A percentile compares a stretch with the other conserved stretches of the same genome.
These are phyloP conservation scores for Neonothopanus nambi DNA, from an alignment of 1,284 basidiomycete species.

Conservation along the genomic window DNA sequence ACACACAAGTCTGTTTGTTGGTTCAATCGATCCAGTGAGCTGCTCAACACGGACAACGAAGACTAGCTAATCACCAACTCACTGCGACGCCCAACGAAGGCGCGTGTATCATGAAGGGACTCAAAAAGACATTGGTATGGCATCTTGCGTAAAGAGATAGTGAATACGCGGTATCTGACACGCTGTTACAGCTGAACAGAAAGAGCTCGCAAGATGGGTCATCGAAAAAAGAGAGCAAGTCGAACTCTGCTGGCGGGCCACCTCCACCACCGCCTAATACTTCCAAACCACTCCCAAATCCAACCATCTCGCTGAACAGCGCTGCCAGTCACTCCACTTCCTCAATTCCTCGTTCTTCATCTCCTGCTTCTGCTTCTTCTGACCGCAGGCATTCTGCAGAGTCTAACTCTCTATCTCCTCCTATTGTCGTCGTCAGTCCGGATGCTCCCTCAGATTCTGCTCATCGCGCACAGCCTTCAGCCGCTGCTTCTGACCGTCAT, in stretches of 20 bases:
- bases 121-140: slow-evolving; percentile 84
- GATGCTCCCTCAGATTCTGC: slow-evolving; percentile 66
- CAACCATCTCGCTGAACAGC: slow-evolving; percentile 31
- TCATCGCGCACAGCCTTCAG: slow-evolving; percentile 36
- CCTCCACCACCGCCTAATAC: slow-evolving; percentile 68
- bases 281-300: slow-evolving; percentile 58
- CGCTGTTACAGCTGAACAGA: slow-evolving; percentile 53
- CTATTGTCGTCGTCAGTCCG: slow-evolving; percentile 88
- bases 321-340: not conserved
- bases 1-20: no score
- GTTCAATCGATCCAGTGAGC: not conserved
- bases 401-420: slow-evolving; percentile 62
- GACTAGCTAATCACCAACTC: not conserved
- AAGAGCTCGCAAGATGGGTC: slow-evolving; percentile 57
- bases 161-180: slow-evolving; percentile 21
- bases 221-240: slow-evolving; percentile 68
- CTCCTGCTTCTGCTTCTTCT: slow-evolving; percentile 27
- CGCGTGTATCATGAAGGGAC: slow-evolving; percentile 69
- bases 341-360: slow-evolving; percentile 19
- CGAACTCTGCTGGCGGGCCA: slow-evolving; percentile 44
- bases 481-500: slow-evolving; percentile 43
- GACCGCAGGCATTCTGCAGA: slow-evolving; percentile 46
- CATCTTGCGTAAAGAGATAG: slow-evolving; percentile 24
- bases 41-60: slow-evolving; percentile 6
- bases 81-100: not conserved